Base-by-base conservation (phyloP, 345 rosid genomes). In the Eucalyptus marginata region DNA sequence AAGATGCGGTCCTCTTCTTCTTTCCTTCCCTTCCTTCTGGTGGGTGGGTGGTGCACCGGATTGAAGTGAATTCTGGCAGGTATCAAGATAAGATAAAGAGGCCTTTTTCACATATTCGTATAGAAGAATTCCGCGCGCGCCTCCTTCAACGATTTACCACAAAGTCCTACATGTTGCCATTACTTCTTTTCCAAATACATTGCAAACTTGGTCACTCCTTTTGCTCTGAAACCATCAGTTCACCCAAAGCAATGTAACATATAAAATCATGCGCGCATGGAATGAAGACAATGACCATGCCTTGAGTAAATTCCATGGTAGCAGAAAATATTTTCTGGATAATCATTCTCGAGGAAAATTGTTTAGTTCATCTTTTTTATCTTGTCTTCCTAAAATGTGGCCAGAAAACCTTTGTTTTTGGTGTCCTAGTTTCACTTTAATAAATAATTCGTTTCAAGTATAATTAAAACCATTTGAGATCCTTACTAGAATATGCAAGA, bases 401-500 rank as follows among this genome's bases (percentile, higher is more conserved):
- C 17, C 13, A 22, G 24, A 33, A 33, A 68, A 2, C 3, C 0
- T 66, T 66, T 33, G 0, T 68, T 16, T 16, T 17, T 16, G 11
- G 2, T 68, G 43, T 33, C 4, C 36, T 31, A 31, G 36, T 33
- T 68, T 33, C 43, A 68, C 80, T 68, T 33, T 17, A 33, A 31
- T 16, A 31, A 15, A 68, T 33, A 31, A 2, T 68, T 68, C 4
- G 12, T 20, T 68, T 68, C 44, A 33, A 17, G 44, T 68, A 36
- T 18, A 33, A 33, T 16, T 18, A 9, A 17, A 68, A 68, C 36
- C 44, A 68, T 33, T 68, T 17, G 44, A 68, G 22, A 68, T 14
- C 80, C 43, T 68, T 0, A 13, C 76, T 3, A 64, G 43, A 16
- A 31, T 31, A 31, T 66, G 24, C 43, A 16, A 66, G 43, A 36